phyloP scores from a whole-genome alignment of 75 land plant species.

The Adiantum capillusveneris region DNA sequence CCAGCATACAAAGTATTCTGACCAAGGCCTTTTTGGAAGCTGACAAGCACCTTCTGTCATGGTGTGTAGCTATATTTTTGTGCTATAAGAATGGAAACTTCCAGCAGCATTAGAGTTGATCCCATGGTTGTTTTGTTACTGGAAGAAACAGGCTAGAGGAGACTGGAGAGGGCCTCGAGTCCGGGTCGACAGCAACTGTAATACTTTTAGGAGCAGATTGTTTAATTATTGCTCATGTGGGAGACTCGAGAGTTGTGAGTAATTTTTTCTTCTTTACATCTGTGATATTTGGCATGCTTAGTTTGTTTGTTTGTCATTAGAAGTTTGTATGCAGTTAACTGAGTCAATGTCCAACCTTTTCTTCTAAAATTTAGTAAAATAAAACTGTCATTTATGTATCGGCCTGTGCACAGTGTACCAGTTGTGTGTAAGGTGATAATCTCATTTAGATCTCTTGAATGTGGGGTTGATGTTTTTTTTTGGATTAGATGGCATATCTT shows the following conservation, averaged over 20 bases:
- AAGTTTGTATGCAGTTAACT: no score
- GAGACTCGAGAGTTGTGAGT: conserved; percentile 75
- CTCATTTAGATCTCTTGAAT: no score
- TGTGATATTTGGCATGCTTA: neutral
- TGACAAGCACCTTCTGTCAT: conserved; percentile 47
- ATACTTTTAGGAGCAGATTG: conserved; percentile 52
- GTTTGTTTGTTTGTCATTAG: no score
- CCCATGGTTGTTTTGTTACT: neutral
- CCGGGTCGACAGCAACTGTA: conserved; percentile 91
- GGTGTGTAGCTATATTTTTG: conserved; percentile 13
- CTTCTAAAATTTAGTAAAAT: no score
- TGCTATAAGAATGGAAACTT: neutral
- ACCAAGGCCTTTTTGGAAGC: conserved; percentile 54
- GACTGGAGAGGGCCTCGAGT: conserved; percentile 48
- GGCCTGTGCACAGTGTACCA: no score
- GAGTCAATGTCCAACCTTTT: no score
- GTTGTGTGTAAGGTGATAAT: no score
- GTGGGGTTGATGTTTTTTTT: no score
- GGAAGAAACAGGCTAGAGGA: conserved; percentile 65
- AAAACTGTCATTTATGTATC: no score
- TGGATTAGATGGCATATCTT: no score
- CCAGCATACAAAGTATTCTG: conserved; percentile 38
- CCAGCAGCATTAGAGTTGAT: neutral
- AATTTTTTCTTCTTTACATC: neutral
- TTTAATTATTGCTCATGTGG: conserved; percentile 78